Evolutionary conservation across 2,329 filamentous ascomycete species (phyloP), one percentile per base, ranked within the genome.

Genomic region (Fusarium euwallaceae): DNA sequence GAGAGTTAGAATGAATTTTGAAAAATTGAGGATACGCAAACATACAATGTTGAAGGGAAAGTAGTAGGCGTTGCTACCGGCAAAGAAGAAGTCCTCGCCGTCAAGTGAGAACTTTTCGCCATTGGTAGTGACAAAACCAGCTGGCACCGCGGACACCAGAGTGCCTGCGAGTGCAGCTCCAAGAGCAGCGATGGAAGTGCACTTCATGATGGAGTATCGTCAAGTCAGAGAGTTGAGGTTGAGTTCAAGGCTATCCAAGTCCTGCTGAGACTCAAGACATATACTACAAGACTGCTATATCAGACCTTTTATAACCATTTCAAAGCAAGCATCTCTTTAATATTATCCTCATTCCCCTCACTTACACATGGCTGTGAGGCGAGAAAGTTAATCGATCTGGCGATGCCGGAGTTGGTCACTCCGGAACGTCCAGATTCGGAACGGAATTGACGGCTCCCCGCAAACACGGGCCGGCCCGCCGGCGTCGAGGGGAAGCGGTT

Each of bases 51-150:
- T 86, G 78, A 89, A 89, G 0, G 88, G 87, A 20, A 89, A 86
- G 72, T 88, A 89, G 71, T 90, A 89, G 11, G 88, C 88, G 78
- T 90, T 90, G 71, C 84, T 87, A 1, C 88, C 88, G 2, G 88
- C 88, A 74, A 89, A 90, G 79, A 88, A 86, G 75, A 89, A 90
- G 70, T 87, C 84, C 69, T 88, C 82, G 65, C 88, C 88, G 56
- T 89, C 84, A 6, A 90, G 83, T 77, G 86, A 81, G 79, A 90
- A 90, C 67, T 86, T 86, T 2, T 81, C 83, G 7, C 86, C 88
- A 4, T 87, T 82, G 0, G 86, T 84, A 4, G 85, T 87, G 20
- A 89, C 86, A 63, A 89, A 89, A 0, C 86, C 86, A 48, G 75
- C 76, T 14, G 77, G 76, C 3, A 69, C 78, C 16, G 73, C 73